These are phyloP conservation scores for Diaporthe capsici DNA, from an alignment of 2,329 filamentous ascomycete species.

Conservation along the genomic window DNA sequence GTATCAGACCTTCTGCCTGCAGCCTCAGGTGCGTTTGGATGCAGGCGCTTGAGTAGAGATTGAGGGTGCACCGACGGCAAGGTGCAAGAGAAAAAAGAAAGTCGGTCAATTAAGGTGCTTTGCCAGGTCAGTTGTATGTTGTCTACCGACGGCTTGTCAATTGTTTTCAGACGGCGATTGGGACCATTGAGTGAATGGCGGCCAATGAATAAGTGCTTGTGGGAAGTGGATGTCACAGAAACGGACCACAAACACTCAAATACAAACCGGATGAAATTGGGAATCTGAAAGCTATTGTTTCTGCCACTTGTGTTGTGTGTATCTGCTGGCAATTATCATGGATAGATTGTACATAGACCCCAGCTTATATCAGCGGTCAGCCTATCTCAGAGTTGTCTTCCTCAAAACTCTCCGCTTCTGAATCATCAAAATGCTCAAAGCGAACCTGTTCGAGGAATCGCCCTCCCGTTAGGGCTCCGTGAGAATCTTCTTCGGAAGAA, in stretches of 20 bases:
- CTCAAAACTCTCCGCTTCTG: not conserved
- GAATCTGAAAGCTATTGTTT: not conserved
- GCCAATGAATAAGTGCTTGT: not conserved
- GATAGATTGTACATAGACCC: not conserved
- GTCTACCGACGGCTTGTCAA: not conserved
- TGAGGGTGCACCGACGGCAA: too few relatives aligned
- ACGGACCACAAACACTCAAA: not conserved
- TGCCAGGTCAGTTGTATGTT: not conserved
- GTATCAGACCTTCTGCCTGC: too few relatives aligned
- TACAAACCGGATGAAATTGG: not conserved
- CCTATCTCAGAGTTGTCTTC: slow-evolving; percentile 3
- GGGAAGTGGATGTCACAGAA: not conserved
- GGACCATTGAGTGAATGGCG: not conserved
- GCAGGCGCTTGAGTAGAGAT: too few relatives aligned
- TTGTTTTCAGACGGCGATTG: not conserved
- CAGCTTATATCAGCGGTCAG: not conserved
- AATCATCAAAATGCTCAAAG: not conserved
- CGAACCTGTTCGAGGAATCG: not conserved
- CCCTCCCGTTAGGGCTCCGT: not conserved
- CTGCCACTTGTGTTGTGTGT: not conserved
- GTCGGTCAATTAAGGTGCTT: too few relatives aligned
- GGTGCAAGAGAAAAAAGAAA: too few relatives aligned
- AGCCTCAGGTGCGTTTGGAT: too few relatives aligned
- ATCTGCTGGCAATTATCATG: not conserved
- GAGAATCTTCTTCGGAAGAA: not conserved